phyloP scores from a whole-genome alignment of 2,329 filamentous ascomycete genomes.

The Aspergillus luchuensis region DNA sequence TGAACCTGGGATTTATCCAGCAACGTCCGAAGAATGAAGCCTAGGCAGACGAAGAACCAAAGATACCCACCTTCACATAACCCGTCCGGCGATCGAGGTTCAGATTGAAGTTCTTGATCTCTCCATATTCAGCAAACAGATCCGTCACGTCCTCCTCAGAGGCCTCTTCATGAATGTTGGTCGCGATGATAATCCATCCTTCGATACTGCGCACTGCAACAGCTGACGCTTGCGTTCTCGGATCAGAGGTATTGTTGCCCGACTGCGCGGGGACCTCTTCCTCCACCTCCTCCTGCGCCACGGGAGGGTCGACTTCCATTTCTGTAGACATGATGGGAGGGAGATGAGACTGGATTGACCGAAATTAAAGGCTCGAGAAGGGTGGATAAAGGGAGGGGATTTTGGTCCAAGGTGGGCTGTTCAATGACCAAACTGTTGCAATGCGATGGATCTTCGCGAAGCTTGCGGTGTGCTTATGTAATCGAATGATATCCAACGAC shows the following conservation, averaged over 20 bases:
- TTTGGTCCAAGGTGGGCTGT: not conserved
- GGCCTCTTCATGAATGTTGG: conserved; percentile 69
- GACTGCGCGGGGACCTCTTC: conserved; percentile 32
- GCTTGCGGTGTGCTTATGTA: conserved; percentile 22
- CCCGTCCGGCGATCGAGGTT: conserved; percentile 67
- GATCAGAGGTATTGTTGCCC: conserved; percentile 38
- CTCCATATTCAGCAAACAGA: conserved; percentile 66
- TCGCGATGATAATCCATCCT: conserved; percentile 69
- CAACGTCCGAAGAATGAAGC: not conserved
- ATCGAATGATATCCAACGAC: conserved; percentile 7
- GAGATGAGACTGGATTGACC: not conserved
- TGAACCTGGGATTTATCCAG: not conserved
- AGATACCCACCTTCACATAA: conserved; percentile 63
- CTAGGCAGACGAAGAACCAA: not conserved
- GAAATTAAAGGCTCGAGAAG: not conserved
- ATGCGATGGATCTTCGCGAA: conserved; percentile 12
- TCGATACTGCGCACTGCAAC: conserved; percentile 68
- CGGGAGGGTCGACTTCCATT: conserved; percentile 50
- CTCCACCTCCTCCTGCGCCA: conserved; percentile 38
- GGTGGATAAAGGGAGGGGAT: not conserved
- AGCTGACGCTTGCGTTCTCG: conserved; percentile 48
- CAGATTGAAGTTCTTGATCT: conserved; percentile 68
- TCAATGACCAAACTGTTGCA: not conserved
- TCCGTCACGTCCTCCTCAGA: conserved; percentile 68
- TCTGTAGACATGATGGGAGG: conserved; percentile 42